Base-by-base conservation (phyloP, 2,329 filamentous ascomycete genomes). In the Aspergillus sp. region DNA sequence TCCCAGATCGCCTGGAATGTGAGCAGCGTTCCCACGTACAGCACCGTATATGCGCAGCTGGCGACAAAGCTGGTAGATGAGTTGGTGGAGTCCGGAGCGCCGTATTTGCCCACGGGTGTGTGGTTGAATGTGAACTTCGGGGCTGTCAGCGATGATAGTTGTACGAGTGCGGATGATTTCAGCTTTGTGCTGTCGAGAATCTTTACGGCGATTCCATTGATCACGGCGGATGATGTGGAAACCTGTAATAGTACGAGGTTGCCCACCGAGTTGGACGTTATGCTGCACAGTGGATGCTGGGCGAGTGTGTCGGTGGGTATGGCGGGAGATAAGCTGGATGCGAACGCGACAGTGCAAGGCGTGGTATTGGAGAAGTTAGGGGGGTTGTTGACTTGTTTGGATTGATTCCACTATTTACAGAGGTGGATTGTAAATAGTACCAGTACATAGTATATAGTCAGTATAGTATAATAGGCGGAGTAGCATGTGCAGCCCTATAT, bases 81-180 rank as follows among this genome's bases (percentile, higher is more conserved):
- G 2, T 68, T 91, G 41, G 70, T 89, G 28, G 78, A 73, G 1
- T 80, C 82, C 0, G 87, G 87, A 41, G 79, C 79, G 41, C 89
- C 89, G 0, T 90, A 89, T 69, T 79, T 91, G 3, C 88, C 89
- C 0, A 67, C 77, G 0, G 80, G 82, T 49, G 80, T 85, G 2
- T 90, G 82, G 72, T 80, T 91, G 32, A 91, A 91, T 65, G 87
- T 91, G 67, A 91, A 91, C 76, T 89, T 89, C 68, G 85, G 86
- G 5, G 61, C 47, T 5, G 82, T 85, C 1, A 75, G 70, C 2
- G 73, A 76, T 5, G 79, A 71, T 0, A 71, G 73, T 55, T 91
- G 89, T 75, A 80, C 76, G 12, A 76, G 78, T 21, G 72, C 81
- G 0, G 75, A 76, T 30, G 76, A 87, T 57, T 89, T 89, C 79